phyloP scores from a whole-genome alignment of 1,284 basidiomycete genomes.

The Inonotus hispidus region DNA sequence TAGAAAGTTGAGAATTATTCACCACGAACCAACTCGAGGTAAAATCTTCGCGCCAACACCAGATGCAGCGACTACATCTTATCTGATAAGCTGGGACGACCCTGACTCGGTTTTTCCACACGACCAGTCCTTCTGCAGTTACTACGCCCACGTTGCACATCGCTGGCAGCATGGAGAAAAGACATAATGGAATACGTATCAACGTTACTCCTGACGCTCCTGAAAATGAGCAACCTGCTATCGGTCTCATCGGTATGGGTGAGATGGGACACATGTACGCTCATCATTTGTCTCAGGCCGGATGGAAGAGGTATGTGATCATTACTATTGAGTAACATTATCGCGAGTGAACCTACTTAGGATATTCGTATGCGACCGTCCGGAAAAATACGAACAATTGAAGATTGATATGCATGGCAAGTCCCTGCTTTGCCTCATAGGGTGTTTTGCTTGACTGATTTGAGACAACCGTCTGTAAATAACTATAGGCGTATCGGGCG shows the following conservation, averaged over 20 bases:
- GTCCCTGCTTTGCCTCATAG: conserved; percentile 16
- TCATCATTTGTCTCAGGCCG: conserved; percentile 63
- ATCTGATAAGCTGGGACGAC: neutral
- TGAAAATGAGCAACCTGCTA: conserved; percentile 58
- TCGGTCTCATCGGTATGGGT: conserved; percentile 90
- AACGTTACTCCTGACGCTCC: conserved; percentile 39
- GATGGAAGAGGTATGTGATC: conserved; percentile 72
- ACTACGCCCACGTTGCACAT: neutral
- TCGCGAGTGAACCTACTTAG: conserved; percentile 33
- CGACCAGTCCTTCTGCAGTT: neutral
- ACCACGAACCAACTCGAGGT: no score
- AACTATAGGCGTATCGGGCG: conserved; percentile 42
- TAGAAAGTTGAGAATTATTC: no score
- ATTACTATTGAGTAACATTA: neutral
- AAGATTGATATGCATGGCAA: conserved; percentile 59
- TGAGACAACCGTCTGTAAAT: neutral
- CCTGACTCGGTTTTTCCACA: neutral
- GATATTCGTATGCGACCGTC: conserved; percentile 90
- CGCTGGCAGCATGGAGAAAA: neutral
- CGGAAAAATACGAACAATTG: conserved; percentile 69
- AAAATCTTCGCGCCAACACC: no score
- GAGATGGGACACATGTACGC: conserved; percentile 97
- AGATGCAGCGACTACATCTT: neutral
- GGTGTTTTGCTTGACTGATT: conserved; percentile 9
- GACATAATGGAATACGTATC: conserved; percentile 5